Conservation (phyloP, 1,139 yeast species). For the Schwanniomyces etchellsii region DNA sequence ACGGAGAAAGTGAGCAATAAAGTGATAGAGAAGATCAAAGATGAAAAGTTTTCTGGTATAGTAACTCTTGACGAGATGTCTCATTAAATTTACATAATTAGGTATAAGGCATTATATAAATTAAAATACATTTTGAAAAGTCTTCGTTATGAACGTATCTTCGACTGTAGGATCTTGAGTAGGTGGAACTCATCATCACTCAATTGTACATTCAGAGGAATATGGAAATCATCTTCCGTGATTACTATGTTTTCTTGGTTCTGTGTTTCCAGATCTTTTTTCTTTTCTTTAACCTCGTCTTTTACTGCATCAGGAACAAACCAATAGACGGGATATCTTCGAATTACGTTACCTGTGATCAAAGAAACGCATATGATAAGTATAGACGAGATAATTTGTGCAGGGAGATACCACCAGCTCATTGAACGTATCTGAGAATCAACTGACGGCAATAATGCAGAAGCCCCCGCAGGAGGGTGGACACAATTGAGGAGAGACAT, state of each 20-base stretch:
- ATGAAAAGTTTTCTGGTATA: constrained; percentile 48
- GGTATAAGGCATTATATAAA: no score
- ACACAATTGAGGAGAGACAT: constrained; percentile 57
- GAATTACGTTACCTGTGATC: constrained; percentile 49
- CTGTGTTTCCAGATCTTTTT: not conserved
- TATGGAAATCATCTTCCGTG: constrained; percentile 4
- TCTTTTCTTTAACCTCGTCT: not conserved
- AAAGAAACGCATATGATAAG: constrained; percentile 50
- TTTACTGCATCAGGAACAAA: constrained; percentile 40
- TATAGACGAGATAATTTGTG: constrained; percentile 46
- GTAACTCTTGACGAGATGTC: constrained; percentile 51
- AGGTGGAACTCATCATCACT: not conserved
- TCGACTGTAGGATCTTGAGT: not conserved
- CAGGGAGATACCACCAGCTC: constrained; percentile 69
- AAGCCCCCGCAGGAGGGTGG: constrained; percentile 76
- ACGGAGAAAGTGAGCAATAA: constrained; percentile 66
- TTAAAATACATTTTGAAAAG: no score
- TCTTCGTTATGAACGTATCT: no score
- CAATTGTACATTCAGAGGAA: no score
- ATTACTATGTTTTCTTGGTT: not conserved
- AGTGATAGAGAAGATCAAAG: constrained; percentile 50
- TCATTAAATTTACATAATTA: no score
- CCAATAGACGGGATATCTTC: constrained; percentile 60
- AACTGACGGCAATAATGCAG: constrained; percentile 55
- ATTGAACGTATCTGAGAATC: constrained; percentile 41